phyloP scores from a whole-genome alignment of 257 asterid species.

The Solanum chmielewskii region DNA sequence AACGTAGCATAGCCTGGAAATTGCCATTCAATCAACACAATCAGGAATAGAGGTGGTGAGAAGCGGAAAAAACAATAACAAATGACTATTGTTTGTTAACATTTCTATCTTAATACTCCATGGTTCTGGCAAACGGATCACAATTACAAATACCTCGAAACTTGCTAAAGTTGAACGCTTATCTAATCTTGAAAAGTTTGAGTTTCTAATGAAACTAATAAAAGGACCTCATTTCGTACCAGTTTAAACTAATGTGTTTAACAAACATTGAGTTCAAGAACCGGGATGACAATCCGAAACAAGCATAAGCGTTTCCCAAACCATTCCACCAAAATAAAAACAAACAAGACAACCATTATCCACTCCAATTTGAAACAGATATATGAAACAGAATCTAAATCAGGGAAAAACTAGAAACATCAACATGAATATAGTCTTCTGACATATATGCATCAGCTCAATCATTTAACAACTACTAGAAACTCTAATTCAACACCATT shows the following conservation, averaged over 20 bases:
- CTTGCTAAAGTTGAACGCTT: background rate
- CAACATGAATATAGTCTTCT: background rate
- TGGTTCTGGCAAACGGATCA: background rate
- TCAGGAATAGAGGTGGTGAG: background rate
- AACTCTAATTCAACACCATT: background rate
- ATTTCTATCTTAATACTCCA: background rate
- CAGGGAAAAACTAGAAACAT: background rate
- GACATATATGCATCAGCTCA: background rate
- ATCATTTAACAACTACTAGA: background rate
- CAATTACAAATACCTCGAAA: background rate
- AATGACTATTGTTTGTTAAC: background rate
- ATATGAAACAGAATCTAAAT: background rate
- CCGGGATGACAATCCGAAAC: background rate
- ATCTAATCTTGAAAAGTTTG: background rate
- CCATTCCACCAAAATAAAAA: background rate
- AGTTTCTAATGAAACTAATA: background rate
- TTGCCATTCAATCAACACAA: background rate
- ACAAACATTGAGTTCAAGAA: background rate
- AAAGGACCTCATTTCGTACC: background rate
- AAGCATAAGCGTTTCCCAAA: background rate
- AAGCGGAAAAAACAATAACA: background rate
- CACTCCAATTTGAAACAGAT: background rate
- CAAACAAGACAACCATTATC: background rate
- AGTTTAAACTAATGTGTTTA: background rate
- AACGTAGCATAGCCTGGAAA: conserved; percentile 35